Conservation (phyloP, 2,329 filamentous ascomycete genomes). For the Endocalyx cinctus region DNA sequence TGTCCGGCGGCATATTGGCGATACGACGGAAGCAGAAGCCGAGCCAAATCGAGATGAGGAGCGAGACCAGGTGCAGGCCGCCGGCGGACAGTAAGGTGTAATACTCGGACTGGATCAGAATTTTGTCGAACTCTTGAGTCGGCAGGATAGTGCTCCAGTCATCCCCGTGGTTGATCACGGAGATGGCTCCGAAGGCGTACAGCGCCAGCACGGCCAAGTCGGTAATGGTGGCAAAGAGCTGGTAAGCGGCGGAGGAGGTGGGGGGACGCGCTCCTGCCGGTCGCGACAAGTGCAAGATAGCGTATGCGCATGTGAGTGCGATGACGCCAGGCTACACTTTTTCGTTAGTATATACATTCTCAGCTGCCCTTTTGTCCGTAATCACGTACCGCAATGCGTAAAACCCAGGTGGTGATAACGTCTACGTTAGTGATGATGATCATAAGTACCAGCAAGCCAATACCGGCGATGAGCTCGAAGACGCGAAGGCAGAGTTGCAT, state of each 20-base stretch:
- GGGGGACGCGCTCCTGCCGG: slow-evolving; percentile 68
- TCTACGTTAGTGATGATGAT: slow-evolving; percentile 70
- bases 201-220: slow-evolving; percentile 57
- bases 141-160: slow-evolving; percentile 67
- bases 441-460: slow-evolving; percentile 69
- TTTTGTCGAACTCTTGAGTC: slow-evolving; percentile 48
- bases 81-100: slow-evolving; percentile 60
- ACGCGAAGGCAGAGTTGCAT: slow-evolving; percentile 66
- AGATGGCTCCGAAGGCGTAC: slow-evolving; percentile 51
- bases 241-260: slow-evolving; percentile 80
- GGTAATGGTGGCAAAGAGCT: slow-evolving; percentile 72
- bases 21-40: slow-evolving; percentile 79
- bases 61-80: slow-evolving; percentile 65
- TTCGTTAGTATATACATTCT: slow-evolving; percentile 18
- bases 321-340: slow-evolving; percentile 69
- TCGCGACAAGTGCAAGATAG: slow-evolving; percentile 72
- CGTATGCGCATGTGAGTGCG: slow-evolving; percentile 68
- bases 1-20: slow-evolving; percentile 76
- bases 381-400: slow-evolving; percentile 68
- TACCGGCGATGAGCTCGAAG: slow-evolving; percentile 61
- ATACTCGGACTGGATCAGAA: slow-evolving; percentile 64
- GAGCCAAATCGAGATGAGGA: slow-evolving; percentile 70
- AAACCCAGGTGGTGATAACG: slow-evolving; percentile 65
- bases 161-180: slow-evolving; percentile 37
- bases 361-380: too few species aligned